Evolutionary conservation across 306 rosid genomes (phyloP).

Genomic region (Clitoria ternatea): DNA sequence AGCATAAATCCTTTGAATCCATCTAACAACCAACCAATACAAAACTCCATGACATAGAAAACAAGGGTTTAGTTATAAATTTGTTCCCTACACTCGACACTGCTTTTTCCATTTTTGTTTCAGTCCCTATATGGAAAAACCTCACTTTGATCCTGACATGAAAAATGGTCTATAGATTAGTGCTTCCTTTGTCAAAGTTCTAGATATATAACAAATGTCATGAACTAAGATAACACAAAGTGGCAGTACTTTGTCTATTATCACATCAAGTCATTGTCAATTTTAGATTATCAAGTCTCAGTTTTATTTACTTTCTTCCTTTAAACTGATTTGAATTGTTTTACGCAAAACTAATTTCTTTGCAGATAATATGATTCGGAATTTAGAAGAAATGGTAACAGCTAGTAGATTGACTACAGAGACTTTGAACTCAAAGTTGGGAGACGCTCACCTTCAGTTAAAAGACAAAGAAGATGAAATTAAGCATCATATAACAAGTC

Average conservation of each 20-base stretch:
- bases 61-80: too few relatives aligned
- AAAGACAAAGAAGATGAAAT: conserved; percentile 66
- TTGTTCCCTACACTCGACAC: too few relatives aligned
- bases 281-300: not conserved
- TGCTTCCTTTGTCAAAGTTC: too few relatives aligned
- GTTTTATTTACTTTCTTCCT: not conserved
- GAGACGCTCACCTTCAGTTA: conserved; percentile 50
- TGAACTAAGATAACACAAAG: not conserved
- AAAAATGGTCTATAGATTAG: conserved; percentile 7
- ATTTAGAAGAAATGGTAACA: conserved; percentile 52
- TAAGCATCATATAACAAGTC: conserved; percentile 32
- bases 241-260: not conserved
- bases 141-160: conserved; percentile 8
- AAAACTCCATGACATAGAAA: too few relatives aligned
- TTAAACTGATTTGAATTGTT: conserved; percentile 19
- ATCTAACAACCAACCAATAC: too few relatives aligned
- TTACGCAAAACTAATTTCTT: conserved; percentile 20
- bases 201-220: conserved; percentile 1
- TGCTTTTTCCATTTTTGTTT: too few relatives aligned
- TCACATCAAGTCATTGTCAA: not conserved
- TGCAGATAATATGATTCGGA: conserved; percentile 68
- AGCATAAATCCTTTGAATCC: too few relatives aligned
- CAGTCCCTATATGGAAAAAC: too few relatives aligned
- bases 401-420: conserved; percentile 54
- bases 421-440: conserved; percentile 58